Evolutionary conservation across 495 filamentous ascomycete species (phyloP).

Genomic region (Clavariopsis aquatica): DNA sequence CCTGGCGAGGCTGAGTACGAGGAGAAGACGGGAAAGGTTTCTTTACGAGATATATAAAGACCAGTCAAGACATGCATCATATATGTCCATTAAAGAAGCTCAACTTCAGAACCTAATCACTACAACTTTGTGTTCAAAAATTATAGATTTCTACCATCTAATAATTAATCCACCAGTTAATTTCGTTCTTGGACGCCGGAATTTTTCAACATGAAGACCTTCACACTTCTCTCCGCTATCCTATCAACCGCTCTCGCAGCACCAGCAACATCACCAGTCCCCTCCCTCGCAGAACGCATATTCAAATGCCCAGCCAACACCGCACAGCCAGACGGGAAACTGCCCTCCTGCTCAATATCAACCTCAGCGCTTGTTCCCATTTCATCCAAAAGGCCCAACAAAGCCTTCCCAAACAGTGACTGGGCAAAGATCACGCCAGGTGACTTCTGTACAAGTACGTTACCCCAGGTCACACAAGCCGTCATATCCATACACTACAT

Average conservation of each 20-base stretch:
- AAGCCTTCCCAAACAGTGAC: conserved; percentile 13
- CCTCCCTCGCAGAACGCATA: neutral
- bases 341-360: conserved; percentile 21
- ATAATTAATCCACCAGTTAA: too few relatives aligned
- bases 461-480: too few relatives aligned
- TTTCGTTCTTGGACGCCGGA: neutral
- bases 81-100: neutral
- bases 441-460: conserved; percentile 33
- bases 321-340: conserved; percentile 26
- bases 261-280: neutral
- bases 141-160: too few relatives aligned
- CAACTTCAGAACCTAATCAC: neutral
- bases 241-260: neutral
- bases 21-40: neutral
- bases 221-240: neutral
- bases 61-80: neutral
- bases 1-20: neutral
- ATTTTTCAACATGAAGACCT: neutral
- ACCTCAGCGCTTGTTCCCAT: conserved; percentile 33
- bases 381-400: conserved; percentile 21
- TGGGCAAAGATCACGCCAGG: conserved; percentile 25
- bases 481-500: too few relatives aligned
- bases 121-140: too few relatives aligned
- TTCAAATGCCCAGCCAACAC: conserved; percentile 26
- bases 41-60: neutral